Evolutionary conservation across 768 basidiomycete species (phyloP), one percentile per base, ranked within the genome.

Genomic region (Suillus hirtellus): DNA sequence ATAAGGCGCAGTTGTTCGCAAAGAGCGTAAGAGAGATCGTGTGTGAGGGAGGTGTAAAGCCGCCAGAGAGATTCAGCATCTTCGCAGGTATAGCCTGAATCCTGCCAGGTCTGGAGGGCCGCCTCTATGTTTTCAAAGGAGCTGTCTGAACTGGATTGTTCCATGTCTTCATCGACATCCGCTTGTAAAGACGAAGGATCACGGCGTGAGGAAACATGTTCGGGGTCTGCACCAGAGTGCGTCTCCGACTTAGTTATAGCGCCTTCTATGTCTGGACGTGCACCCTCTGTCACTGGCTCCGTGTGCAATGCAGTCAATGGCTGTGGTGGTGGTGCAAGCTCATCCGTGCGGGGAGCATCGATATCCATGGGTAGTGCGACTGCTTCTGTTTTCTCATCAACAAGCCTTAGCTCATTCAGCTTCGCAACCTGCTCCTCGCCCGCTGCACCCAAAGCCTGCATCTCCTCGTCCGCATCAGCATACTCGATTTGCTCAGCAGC

Each of bases 1-100:
- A 99, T 96, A 40, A 99, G 89, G 31, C 97, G 92, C 19, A 99
- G 86, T 72, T 98, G 96, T 77, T 99, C 97, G 72, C 96, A 99
- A 24, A 99, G 86, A 2, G 89, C 84, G 69, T 92, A 93, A 2
- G 97, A 92, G 47, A 99, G 86, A 64, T 96, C 89, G 61, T 93
- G 89, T 0, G 97, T 99, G 67, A 97, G 80, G 3, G 90, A 88
- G 68, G 92, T 90, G 77, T 99, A 99, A 17, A 88, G 79, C 14
- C 90, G 87, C 97, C 97, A 99, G n/a, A 96, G 82, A 60, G 85
- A 84, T 67, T 90, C 88, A 0, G 89, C 87, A 7, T 78, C 78
- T 53, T 79, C 75, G 27, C 78, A 75, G 3, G 86, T 82, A 67
- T 87, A 84, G 58, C 86, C 88, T 17, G 79, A 75, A 44, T 62